Base-by-base conservation (phyloP, 2,329 filamentous ascomycete species). In the Fonsecaea pugnacius region DNA sequence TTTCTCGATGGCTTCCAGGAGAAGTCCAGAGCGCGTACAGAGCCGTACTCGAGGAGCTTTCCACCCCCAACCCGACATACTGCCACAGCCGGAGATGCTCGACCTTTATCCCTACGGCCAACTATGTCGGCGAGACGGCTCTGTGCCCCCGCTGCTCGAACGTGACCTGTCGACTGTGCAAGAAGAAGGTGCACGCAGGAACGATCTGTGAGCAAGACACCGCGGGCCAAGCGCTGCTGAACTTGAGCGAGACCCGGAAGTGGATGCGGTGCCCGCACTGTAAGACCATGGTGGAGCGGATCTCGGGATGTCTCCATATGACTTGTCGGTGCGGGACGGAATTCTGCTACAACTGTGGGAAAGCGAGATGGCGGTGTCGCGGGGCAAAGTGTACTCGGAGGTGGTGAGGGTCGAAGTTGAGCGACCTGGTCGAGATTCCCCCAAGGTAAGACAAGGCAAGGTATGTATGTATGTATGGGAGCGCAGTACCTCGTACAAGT, bases 251-350 rank as follows among this genome's bases (percentile, higher is more conserved):
- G 43, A 35, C 16, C n/a, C 57, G 63, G 12, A 48, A 52, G 24
- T 68, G 66, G 66, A 68, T 55, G 57, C 63, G 63, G 30, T 68
- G 66, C 36, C 66, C 66, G 4, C 14, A 60, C 10, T 68, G 66
- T 40, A 57, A 58, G 51, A 66, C 60, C 54, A 43, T 68, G 32
- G 60, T 68, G n/a, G 66, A 68, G 51, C 55, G 56, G 21, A 61
- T 8, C 21, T 50, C 56, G 14, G 66, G 66, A 4, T 68, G 66
- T 33, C 24, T 58, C 24, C 59, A 63, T 33, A 63, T 68, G 63
- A 30, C 32, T n/a, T 68, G 66, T 21, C 30, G 52, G 6, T 67
- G 65, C 53, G 65, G 65, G 27, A 50, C 35, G 8, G n/a, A 58
- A 16, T 67, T 67, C 35, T 67, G 65, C 52, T 67, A 67, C 55